Conservation (phyloP, 176 grass and related monocot genomes). For the Carex cristatella region DNA sequence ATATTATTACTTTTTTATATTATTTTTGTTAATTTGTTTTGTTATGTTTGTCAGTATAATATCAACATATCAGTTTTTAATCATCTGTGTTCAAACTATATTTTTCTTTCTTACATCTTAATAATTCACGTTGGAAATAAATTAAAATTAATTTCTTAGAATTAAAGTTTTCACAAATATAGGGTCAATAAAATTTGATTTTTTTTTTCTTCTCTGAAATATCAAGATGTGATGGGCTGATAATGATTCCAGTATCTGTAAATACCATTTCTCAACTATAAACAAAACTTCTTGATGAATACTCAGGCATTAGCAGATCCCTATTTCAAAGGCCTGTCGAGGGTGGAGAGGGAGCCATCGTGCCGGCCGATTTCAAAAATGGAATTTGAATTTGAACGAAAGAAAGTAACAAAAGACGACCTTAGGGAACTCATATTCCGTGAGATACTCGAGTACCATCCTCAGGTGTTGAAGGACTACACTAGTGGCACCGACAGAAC, state of each 20-base stretch:
- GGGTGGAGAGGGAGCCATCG: slow-evolving; percentile 80
- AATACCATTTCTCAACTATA: neutral
- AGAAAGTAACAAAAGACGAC: slow-evolving; percentile 80
- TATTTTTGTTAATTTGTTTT: neutral
- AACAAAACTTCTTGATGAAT: neutral
- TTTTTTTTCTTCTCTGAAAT: neutral
- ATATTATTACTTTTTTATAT: slow-evolving; percentile 8
- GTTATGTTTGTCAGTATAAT: slow-evolving; percentile 13
- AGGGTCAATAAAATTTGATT: neutral
- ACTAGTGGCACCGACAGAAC: slow-evolving; percentile 47
- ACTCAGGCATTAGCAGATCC: slow-evolving; percentile 73
- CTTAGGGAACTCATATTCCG: slow-evolving; percentile 87
- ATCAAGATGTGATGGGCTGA: neutral
- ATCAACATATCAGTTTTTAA: neutral
- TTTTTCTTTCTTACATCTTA: neutral
- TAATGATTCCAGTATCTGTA: neutral
- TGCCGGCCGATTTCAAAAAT: slow-evolving; percentile 81
- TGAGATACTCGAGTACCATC: slow-evolving; percentile 94
- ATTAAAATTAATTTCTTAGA: neutral
- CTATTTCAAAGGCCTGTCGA: slow-evolving; percentile 83
- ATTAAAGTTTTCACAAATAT: neutral
- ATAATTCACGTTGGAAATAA: neutral
- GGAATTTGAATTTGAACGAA: slow-evolving; percentile 95
- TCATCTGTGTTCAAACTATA: neutral
- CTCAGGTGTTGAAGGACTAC: slow-evolving; percentile 72